Conservation (phyloP, 257 asterid genomes). For the Coffea eugenioides region DNA sequence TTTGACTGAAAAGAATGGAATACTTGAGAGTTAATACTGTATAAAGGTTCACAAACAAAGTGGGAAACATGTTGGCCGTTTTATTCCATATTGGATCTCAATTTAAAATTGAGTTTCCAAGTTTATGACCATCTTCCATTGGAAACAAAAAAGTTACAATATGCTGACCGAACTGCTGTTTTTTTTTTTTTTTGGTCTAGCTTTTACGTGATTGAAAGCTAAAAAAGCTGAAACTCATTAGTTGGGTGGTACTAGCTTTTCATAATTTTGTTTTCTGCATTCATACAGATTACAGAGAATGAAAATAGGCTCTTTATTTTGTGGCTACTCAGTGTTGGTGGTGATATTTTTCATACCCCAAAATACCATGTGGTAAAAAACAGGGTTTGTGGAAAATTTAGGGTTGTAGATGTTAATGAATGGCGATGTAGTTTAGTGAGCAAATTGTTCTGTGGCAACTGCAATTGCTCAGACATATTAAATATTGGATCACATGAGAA, state of each 20-base stretch:
- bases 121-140: background rate
- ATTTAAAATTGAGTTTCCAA: background rate
- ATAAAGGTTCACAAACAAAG: background rate
- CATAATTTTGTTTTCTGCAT: background rate
- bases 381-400: no score
- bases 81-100: background rate
- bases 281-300: background rate
- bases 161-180: background rate
- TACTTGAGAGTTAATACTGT: background rate
- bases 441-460: background rate
- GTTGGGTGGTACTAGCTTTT: background rate
- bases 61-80: background rate
- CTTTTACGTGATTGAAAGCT: background rate
- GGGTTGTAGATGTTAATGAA: background rate
- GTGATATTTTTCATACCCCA: background rate
- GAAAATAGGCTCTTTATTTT: background rate
- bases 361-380: background rate
- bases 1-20: background rate
- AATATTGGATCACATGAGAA: background rate
- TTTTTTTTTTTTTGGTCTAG: no score
- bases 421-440: background rate
- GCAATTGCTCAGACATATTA: background rate
- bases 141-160: background rate
- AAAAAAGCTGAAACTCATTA: background rate
- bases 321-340: background rate